Evolutionary conservation across 2,329 filamentous ascomycete species (phyloP), one percentile per base, ranked within the genome.

Genomic region (Microdochium paspali): DNA sequence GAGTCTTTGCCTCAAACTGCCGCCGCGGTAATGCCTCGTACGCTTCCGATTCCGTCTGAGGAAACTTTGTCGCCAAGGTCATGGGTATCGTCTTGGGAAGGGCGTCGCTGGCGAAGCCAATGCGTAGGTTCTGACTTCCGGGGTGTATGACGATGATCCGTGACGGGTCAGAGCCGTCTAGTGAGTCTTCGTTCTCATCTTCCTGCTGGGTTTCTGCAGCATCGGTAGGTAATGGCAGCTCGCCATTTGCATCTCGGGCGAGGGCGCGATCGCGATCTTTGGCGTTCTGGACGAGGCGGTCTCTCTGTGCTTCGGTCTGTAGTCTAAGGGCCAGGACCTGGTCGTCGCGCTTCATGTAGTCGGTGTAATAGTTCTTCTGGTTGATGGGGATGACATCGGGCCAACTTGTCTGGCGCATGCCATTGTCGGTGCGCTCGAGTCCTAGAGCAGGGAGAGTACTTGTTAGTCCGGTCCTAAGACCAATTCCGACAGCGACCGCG

Each of bases 301-400:
- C 90, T 54, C 89, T 79, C 45, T 82, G 84, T 56, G 91, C 89
- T 64, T 98, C 93, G 66, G 84, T 85, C 58, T 95, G 89, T 15
- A 95, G 78, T 59, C 93, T 84, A 48, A 91, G 80, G 12, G 91
- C 89, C 28, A 98, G 81, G 50, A 95, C 84, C 69, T 98, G 93
- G 59, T 97, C 93, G 71, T 98, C 93, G 60, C 91, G 85, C 72
- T 98, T 98, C 69, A 98, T 87, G 59, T 95, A 98, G 63, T 98
- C 93, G 51, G 90, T 95, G 66, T 96, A 96, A 68, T 98, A 98
- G 67, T 98, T 98, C 73, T 98, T 98, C 67, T 98, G 93, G 64
- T 98, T 98, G 68, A 98, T 98, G 59, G 93, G 88, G 40, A 80
- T 77, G 49, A 95, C 83, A 61, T 93, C 85, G 10, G 93, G 91